Base-by-base conservation (phyloP, 164 flowering plant species). In the Sedum album region DNA sequence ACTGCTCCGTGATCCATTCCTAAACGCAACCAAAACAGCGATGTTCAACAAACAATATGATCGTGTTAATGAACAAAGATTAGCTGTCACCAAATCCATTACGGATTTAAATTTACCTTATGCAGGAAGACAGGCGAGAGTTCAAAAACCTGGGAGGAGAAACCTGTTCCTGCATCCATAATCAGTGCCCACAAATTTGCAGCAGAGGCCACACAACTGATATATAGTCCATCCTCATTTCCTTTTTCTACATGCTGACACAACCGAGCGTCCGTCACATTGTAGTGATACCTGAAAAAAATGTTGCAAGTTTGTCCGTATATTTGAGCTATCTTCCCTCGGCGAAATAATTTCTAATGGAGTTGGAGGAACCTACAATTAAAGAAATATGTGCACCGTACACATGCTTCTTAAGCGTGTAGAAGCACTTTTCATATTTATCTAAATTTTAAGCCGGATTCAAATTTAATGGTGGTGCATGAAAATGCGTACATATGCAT, bases 131-230 rank as follows among this genome's bases (percentile, higher is more conserved):
- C 15, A 31, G 84, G 70, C 6, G 87, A 81, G 33, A 79, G 65
- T 55, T 83, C 80, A 75, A 75, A 82, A 71, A 82, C 80, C 72
- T 85, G 89, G 66, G 83, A 77, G 18, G 82, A 65, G 70, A 83
- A 82, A 6, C 84, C 82, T 18, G 87, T 82, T 48, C 87, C 89
- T 11, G 84, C 86, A 79, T 85, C 87, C 89, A 83, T 76, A 65
- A 85, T 75, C 36, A 85, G 30, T 8, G 89, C 89, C 87, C 89
- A 85, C 51, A 82, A 66, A 71, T 82, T 85, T 18, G 66, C 18
- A 20, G 77, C 69, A 6, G 84, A 81, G 61, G 87, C 80, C 41
- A 83, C 81, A 70, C 81, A 76, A 68, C 87, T 85, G 68, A 85
- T 75, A 46, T 69, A 76, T 66, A 85, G 73, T 17, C 87, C 84